Evolutionary conservation across 176 grass and related monocot species (phyloP), one percentile per base, ranked within the genome.

Genomic region (Rhynchospora tenuis): DNA sequence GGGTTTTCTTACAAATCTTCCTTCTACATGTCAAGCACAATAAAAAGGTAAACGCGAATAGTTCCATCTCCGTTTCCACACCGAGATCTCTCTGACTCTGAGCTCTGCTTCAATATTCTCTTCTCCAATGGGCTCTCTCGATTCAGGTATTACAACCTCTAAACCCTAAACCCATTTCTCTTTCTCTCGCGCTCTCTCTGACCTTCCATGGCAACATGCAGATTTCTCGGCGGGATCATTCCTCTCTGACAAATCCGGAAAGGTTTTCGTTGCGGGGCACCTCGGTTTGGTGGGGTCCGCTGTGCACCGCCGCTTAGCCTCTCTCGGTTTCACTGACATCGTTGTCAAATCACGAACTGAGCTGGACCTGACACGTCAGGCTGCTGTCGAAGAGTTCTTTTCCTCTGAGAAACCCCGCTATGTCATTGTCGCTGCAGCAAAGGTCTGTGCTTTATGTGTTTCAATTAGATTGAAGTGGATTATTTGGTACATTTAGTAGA

Each of bases 381-480:
- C 80, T 51, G 88, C 77, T n/a, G 88, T 89, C n/a, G 88, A 89
- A 44, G 77, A 84, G 43, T 89, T 89, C 61, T 89, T 89, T 31
- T 56, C 84, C 16, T 64, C 84, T 58, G 79, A 89, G 79, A 50
- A 43, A 28, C 88, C 88, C 33, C 61, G 80, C 59, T 86, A 86
- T 77, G 88, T 90, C 61, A 63, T 90, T 59, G 65, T 90, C 31
- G 88, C 88, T 23, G 88, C 88, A 17, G 84, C 88, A 22, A 90
- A 90, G 73, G 87, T 84, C 28, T 31, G 50, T 56, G 24, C 48
- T 55, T 28, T 17, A 76, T n/a, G 13, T 76, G 23, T 56, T 29
- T 17, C 23, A 48, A 76, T 76, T 55, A 27, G 23, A 55, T 29
- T 55, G 6, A 9, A 27, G 7, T 76, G 22, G 24, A 73, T 50